phyloP scores from a whole-genome alignment of 495 filamentous ascomycete genomes.

The Penicillium silybi region DNA sequence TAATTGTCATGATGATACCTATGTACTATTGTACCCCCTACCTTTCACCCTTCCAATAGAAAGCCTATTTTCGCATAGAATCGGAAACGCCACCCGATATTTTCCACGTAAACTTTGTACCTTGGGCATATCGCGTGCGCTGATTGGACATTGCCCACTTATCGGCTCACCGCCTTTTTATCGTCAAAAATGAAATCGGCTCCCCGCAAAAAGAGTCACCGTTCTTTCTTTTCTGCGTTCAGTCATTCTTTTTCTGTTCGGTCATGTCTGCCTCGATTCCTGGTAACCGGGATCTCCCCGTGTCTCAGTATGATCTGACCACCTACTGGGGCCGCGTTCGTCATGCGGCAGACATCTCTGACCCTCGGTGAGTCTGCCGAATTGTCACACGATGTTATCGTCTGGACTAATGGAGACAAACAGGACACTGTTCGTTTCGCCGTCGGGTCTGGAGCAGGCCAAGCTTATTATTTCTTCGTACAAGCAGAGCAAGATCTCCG shows the following conservation, averaged over 20 bases:
- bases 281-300: slow-evolving; percentile 77
- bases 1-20: slow-evolving; percentile 34
- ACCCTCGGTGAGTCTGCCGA: slow-evolving; percentile 76
- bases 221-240: slow-evolving; percentile 5
- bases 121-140: background rate
- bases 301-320: slow-evolving; percentile 84
- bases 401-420: slow-evolving; percentile 5
- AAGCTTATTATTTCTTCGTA: slow-evolving; percentile 74
- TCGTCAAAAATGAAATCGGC: slow-evolving; percentile 19
- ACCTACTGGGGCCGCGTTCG: slow-evolving; percentile 95
- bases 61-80: background rate
- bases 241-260: slow-evolving; percentile 6
- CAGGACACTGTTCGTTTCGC: slow-evolving; percentile 78
- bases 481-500: slow-evolving; percentile 69
- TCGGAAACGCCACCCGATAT: slow-evolving; percentile 4
- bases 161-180: slow-evolving; percentile 42
- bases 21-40: slow-evolving; percentile 26
- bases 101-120: background rate
- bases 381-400: background rate
- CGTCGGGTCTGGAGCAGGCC: slow-evolving; percentile 72
- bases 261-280: slow-evolving; percentile 87
- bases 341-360: slow-evolving; percentile 84
- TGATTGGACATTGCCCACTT: slow-evolving; percentile 29
- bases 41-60: slow-evolving; percentile 1
- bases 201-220: slow-evolving; percentile 19